A percentile compares a stretch with the other conserved stretches of the same genome.
phyloP scores from a whole-genome alignment of 169 alveolate genomes.

The Theileria sp. region DNA sequence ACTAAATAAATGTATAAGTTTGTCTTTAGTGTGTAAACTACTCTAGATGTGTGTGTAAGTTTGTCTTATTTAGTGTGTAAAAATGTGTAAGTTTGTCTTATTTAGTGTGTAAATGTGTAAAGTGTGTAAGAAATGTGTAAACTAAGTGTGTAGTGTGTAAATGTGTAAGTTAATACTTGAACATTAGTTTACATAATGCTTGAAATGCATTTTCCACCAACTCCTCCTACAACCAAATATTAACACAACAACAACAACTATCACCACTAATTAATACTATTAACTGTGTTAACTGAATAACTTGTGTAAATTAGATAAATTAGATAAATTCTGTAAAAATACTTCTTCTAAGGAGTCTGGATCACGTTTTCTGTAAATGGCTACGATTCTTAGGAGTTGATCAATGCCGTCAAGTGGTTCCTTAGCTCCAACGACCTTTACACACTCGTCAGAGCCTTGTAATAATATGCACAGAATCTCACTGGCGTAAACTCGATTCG shows the following conservation, averaged over 20 bases:
- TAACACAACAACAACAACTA: not conserved
- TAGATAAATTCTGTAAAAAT: too few species aligned
- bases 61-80: not conserved
- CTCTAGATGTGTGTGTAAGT: too few species aligned
- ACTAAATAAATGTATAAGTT: too few species aligned
- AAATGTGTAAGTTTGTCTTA: too few species aligned
- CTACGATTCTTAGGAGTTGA: conserved; percentile 71
- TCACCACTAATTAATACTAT: not conserved
- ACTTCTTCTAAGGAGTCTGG: conserved; percentile 78
- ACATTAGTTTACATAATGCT: conserved; percentile 76
- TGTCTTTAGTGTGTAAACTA: not conserved
- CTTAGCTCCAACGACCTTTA: conserved; percentile 57
- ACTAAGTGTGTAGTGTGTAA: too few species aligned
- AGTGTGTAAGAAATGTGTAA: too few species aligned
- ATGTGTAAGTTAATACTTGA: conserved; percentile 48
- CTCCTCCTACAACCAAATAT: conserved; percentile 63
- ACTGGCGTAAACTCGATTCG: conserved; percentile 68
- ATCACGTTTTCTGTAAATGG: conserved; percentile 75
- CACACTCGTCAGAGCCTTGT: conserved; percentile 67
- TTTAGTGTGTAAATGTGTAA: not conserved
- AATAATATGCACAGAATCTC: conserved; percentile 72
- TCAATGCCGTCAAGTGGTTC: conserved; percentile 75
- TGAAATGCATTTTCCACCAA: conserved; percentile 76
- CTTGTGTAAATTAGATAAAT: too few species aligned
- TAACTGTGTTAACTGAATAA: too few species aligned